These are phyloP conservation scores for Sporothrix euskadiensis DNA, from an alignment of 2,329 filamentous ascomycete species.

Conservation along the genomic window DNA sequence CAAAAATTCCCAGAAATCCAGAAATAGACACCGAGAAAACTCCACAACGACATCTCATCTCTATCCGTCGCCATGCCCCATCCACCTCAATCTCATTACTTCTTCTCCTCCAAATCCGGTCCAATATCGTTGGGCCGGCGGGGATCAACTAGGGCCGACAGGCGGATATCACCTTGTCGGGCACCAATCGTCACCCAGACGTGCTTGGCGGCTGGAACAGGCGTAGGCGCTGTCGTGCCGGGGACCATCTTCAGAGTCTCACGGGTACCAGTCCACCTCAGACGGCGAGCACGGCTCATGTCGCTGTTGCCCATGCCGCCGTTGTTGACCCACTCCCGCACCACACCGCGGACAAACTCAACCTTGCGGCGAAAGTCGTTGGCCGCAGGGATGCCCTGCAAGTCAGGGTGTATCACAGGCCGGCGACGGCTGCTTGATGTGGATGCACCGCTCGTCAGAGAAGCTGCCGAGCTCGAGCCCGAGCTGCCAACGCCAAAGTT, in stretches of 20 bases:
- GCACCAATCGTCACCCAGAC: conserved; percentile 70
- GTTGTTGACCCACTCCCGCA: conserved; percentile 70
- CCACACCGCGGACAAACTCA: conserved; percentile 66
- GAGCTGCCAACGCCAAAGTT: conserved; percentile 55
- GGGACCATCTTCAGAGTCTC: conserved; percentile 53
- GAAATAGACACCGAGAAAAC: not conserved
- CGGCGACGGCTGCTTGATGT: conserved; percentile 48
- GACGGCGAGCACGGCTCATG: conserved; percentile 55
- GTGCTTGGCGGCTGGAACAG: conserved; percentile 52
- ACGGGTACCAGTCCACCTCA: conserved; percentile 60
- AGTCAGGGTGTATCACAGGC: conserved; percentile 60
- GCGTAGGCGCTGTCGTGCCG: conserved; percentile 39
- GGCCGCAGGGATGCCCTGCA: conserved; percentile 66
- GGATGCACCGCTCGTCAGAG: conserved; percentile 43
- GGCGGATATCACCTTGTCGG: conserved; percentile 58
- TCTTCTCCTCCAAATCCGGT: conserved; percentile 54
- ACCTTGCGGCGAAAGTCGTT: conserved; percentile 76
- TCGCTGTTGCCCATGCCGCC: conserved; percentile 69
- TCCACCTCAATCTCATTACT: conserved; percentile 32
- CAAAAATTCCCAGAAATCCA: conserved; percentile 1
- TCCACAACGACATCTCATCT: not conserved
- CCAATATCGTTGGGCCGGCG: conserved; percentile 55
- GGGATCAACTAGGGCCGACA: conserved; percentile 58
- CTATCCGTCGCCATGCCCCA: not conserved
- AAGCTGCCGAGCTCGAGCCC: not conserved